Base-by-base conservation (phyloP, 2,329 filamentous ascomycete genomes). In the Helotiales sp. region DNA sequence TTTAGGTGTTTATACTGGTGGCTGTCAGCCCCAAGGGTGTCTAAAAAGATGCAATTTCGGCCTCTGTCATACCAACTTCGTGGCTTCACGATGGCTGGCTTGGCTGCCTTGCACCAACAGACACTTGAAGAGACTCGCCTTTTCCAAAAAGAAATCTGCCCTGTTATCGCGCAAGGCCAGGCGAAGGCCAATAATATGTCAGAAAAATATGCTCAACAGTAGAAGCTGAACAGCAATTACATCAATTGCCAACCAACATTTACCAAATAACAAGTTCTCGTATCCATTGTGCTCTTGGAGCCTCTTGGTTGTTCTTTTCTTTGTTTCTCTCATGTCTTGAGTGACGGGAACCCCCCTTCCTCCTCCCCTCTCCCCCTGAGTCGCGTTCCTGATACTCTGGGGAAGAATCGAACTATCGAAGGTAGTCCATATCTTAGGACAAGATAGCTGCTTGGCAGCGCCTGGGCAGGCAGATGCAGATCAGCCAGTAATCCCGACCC, bases 41-140 rank as follows among this genome's bases (percentile, higher is more conserved):
- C 52, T 57, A 57, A n/a, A 20, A 20, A 24, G 52, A 57, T 57
- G 52, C 52, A 57, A 57, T 57, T 57, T 57, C 52, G 20, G 30
- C 17, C 20, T 37, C 30, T 32, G 20, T 54, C 52, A 37, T 57
- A 37, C 24, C 30, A 37, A 22, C 30, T 37, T 34, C 28, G 52
- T 57, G 37, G 52, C 52, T 57, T 57, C 52, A 57, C 50, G 30
- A 24, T 55, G n/a, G 32, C 7, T 37, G 17, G 26, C 52, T 57
- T 57, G 52, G 52, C 52, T 24, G 20, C 13, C 8, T 32, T 22
- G 30, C 30, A 57, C 52, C 52, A 57, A 57, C 30, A 37, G 6
- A 11, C n/a, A 57, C 30, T 15, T 57, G 2, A 34, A 26, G n/a
- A 54, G n/a, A 24, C 30, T 24, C 22, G 17, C n/a, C 8, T n/a